These are phyloP conservation scores for Apiotrichum porosum DNA, from an alignment of 1,284 basidiomycete genomes.

Conservation along the genomic window DNA sequence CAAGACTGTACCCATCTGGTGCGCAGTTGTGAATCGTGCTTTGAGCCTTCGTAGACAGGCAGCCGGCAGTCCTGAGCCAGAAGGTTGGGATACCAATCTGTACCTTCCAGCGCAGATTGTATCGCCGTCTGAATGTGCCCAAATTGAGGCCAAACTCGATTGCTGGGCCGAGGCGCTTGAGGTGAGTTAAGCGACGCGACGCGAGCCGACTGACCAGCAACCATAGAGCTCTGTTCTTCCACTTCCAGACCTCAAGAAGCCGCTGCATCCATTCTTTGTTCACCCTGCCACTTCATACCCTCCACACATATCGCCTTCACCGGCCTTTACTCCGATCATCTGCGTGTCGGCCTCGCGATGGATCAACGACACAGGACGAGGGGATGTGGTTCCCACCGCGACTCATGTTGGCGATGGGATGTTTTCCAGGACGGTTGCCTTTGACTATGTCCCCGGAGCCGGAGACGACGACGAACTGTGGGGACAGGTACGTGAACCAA, in stretches of 20 bases:
- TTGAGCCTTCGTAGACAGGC: constrained; percentile 32
- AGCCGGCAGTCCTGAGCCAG: neutral
- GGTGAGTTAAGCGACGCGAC: constrained; percentile 21
- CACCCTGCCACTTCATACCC: constrained; percentile 37
- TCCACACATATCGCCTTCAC: constrained; percentile 23
- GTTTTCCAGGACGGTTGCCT: constrained; percentile 35
- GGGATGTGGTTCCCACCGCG: constrained; percentile 30
- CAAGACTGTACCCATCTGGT: constrained; percentile 96
- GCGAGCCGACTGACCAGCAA: no score
- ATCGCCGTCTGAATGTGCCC: constrained; percentile 40
- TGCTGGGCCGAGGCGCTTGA: constrained; percentile 70
- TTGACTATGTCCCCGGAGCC: constrained; percentile 48
- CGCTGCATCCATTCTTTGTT: constrained; percentile 48
- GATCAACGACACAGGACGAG: constrained; percentile 23
- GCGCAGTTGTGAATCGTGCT: constrained; percentile 80
- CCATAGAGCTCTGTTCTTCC: constrained; percentile 43
- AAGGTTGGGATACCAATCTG: constrained; percentile 35
- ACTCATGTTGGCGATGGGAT: constrained; percentile 24
- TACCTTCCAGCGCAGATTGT: constrained; percentile 44
- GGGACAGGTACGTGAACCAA: constrained; percentile 32
- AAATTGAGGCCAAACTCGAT: constrained; percentile 52
- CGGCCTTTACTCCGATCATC: constrained; percentile 43
- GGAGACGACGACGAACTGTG: constrained; percentile 51
- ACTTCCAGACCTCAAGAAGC: constrained; percentile 36
- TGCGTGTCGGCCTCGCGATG: constrained; percentile 46